phyloP scores from a whole-genome alignment of 2,329 filamentous ascomycete genomes.

The Aspergillus ustus region DNA sequence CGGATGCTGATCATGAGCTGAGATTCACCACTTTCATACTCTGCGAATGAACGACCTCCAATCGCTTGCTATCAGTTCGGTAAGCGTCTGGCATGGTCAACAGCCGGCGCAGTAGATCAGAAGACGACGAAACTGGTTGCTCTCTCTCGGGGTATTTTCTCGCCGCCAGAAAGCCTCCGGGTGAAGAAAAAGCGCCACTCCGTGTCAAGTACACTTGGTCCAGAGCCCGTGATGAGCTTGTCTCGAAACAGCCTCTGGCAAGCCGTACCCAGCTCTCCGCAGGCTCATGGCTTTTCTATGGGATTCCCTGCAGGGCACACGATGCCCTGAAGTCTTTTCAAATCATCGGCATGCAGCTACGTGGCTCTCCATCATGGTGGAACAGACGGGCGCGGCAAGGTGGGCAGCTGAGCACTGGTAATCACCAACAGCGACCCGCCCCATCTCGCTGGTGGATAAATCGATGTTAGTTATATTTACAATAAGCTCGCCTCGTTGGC shows the following conservation, averaged over 20 bases:
- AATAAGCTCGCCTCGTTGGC: constrained; percentile 17
- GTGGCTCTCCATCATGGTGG: constrained; percentile 29
- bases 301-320: constrained; percentile 25
- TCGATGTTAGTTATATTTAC: neutral
- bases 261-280: no score
- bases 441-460: constrained; percentile 9
- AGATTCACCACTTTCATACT: constrained; percentile 2
- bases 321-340: constrained; percentile 20
- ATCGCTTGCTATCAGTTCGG: constrained; percentile 6
- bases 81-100: neutral
- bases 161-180: neutral
- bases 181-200: neutral
- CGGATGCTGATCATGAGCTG: constrained; percentile 8
- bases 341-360: constrained; percentile 25
- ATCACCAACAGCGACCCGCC: constrained; percentile 16
- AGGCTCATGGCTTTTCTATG: constrained; percentile 6
- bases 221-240: constrained; percentile 11
- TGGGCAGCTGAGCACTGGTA: constrained; percentile 29
- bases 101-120: constrained; percentile 2
- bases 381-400: constrained; percentile 27
- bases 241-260: neutral
- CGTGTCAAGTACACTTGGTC: neutral
- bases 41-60: constrained; percentile 3
- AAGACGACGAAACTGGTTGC: constrained; percentile 5
- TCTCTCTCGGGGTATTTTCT: constrained; percentile 14